Evolutionary conservation across 2,329 filamentous ascomycete species (phyloP).

Genomic region (Domatiomyces globalis): DNA sequence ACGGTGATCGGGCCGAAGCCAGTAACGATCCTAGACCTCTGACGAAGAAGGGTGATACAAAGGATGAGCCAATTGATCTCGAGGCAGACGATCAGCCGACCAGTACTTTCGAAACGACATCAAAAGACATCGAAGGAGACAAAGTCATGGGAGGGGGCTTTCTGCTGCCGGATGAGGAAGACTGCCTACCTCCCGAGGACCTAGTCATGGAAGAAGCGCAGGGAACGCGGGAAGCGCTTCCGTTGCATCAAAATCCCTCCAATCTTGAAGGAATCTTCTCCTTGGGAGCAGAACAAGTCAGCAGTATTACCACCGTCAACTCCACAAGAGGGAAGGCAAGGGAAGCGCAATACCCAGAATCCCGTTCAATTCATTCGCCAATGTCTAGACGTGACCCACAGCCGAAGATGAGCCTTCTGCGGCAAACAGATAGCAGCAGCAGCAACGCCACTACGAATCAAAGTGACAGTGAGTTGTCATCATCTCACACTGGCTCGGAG

Average conservation of each 20-base stretch:
- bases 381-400: too few relatives aligned
- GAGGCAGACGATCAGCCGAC: constrained; percentile 16
- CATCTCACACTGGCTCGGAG: too few relatives aligned
- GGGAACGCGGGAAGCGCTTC: constrained; percentile 8
- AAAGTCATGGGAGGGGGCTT: constrained; percentile 23
- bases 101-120: constrained; percentile 8
- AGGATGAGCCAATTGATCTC: constrained; percentile 12
- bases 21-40: constrained; percentile 1
- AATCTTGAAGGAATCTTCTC: neutral
- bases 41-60: constrained; percentile 9
- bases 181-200: constrained; percentile 8
- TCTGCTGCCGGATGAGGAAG: constrained; percentile 22
- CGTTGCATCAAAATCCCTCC: constrained; percentile 39
- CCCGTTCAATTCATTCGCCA: too few relatives aligned
- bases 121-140: constrained; percentile 9
- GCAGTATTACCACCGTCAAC: too few relatives aligned
- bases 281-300: neutral
- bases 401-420: neutral
- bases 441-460: neutral
- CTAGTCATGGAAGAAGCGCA: constrained; percentile 27
- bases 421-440: neutral
- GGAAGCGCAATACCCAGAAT: neutral
- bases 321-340: neutral
- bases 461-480: neutral
- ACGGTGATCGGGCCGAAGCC: constrained; percentile 41